Evolutionary conservation across 2,329 filamentous ascomycete species (phyloP), one percentile per base, ranked within the genome.

Genomic region (Parastagonospora nodorum): DNA sequence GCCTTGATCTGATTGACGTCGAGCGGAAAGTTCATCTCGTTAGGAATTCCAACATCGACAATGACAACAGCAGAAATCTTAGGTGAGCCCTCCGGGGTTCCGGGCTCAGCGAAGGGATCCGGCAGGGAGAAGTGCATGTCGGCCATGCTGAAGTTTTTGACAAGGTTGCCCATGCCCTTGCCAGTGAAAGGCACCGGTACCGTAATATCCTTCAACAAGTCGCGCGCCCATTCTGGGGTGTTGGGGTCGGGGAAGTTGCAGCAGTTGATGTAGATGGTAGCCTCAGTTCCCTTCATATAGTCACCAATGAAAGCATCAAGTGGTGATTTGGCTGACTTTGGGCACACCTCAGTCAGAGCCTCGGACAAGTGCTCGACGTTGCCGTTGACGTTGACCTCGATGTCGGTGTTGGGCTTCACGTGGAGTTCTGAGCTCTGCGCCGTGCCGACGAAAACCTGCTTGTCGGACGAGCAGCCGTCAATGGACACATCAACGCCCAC

Each of bases 101-200:
- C 84, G 0, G 90, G 89, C 14, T 92, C 86, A 2, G 91, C 90
- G 63, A 88, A 84, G 0, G 90, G 88, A 63, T 92, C 85, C 0
- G 94, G 94, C 39, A 99, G 77, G 42, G 84, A 85, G 72, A 99
- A 96, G 64, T 95, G 86, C 35, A 95, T 90, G 67, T 97, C 84
- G 2, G 86, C 85, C 58, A 97, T 78, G 16, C 91, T 89, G 69
- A 97, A 97, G 61, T 94, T 93, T 61, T 87, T 88, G 68, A 99
- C 88, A 12, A 96, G 77, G 58, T 89, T 86, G 58, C 92, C 91
- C 63, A 97, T 87, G 0, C 87, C 87, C 51, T 87, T 85, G 5
- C 91, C 91, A 0, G 91, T 90, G 55, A 97, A 89, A 5, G 91
- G 88, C 6, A 97, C 78, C 2, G 92, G 92, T 0, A 97, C 81